Evolutionary conservation across 2,329 filamentous ascomycete species (phyloP), one percentile per base, ranked within the genome.

Genomic region (Fusarium mexicanum): DNA sequence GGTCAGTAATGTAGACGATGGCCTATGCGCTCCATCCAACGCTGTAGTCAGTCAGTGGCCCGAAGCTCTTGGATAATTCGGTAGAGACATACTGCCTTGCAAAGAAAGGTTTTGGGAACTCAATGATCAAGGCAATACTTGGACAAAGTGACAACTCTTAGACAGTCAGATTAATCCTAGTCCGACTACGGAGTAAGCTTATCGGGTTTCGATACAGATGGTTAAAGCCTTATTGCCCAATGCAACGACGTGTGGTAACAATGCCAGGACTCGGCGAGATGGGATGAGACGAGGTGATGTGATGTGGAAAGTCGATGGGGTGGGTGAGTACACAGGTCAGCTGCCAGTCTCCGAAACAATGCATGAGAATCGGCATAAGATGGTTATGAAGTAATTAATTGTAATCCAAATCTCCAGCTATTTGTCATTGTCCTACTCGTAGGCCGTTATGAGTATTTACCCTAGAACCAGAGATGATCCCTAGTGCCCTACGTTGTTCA

Each of bases 291-390:
- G 44, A 58, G 35, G 40, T 40, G 70, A 57, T n/a, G 14, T 65
- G 46, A 57, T n/a, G 14, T 65, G 38, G 41, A 40, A 33, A 64
- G 61, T 41, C 33, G 51, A 58, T 51, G 24, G 35, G 55, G 61
- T 47, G 61, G 29, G 40, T 16, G 33, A 53, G 31, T 53, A 44
- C 46, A 54, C 59, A 55, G 50, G 53, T 61, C 63, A 67, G 72
- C 69, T 60, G 37, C 55, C 62, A 69, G 47, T 72, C 60, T 14
- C 71, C 67, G 67, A 77, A 68, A 76, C 75, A 75, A 67, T 61
- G 33, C 24, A 26, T 22, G 40, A 44, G 60, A 59, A 43, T 61
- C 43, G 53, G 61, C 20, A 67, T 40, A 47, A 24, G 8, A 41
- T 22, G 24, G 18, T 17, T 8, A 13, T 29, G 24, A 17, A 41